Percentiles rank a stretch among this genome's conserved stretches.
phyloP scores from a whole-genome alignment of 1,284 basidiomycete genomes.

The Sporisorium exsertum region DNA sequence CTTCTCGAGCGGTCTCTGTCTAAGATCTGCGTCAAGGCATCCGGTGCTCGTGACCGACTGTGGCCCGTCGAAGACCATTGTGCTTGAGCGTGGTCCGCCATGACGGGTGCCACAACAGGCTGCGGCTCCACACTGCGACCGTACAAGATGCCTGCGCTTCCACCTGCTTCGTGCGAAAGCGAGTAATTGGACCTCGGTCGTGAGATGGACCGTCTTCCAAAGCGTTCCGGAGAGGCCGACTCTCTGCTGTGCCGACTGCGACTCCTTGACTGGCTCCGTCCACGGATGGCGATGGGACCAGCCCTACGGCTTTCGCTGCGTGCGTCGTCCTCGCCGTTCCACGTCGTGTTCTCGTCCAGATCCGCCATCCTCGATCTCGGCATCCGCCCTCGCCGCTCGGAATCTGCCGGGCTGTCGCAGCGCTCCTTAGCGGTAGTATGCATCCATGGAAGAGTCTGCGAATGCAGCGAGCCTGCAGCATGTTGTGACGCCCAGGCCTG shows the following conservation, averaged over 20 bases:
- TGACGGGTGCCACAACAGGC: constrained; percentile 8
- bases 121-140: constrained; percentile 40
- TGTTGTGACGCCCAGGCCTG: constrained; percentile 29
- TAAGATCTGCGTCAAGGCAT: constrained; percentile 51
- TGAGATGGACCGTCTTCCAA: constrained; percentile 29
- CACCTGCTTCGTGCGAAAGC: constrained; percentile 26
- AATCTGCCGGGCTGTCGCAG: constrained; percentile 48
- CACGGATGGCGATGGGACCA: constrained; percentile 37
- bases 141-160: constrained; percentile 16
- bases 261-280: constrained; percentile 46
- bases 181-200: constrained; percentile 28
- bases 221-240: constrained; percentile 36
- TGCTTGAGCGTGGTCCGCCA: constrained; percentile 36
- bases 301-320: constrained; percentile 27
- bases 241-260: constrained; percentile 50
- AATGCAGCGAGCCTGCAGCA: constrained; percentile 21
- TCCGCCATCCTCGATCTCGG: constrained; percentile 46
- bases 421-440: constrained; percentile 23
- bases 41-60: constrained; percentile 50
- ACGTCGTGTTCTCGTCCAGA: constrained; percentile 50
- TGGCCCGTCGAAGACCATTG: constrained; percentile 42
- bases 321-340: constrained; percentile 37
- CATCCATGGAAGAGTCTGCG: constrained; percentile 22
- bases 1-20: constrained; percentile 39
- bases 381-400: constrained; percentile 43